Conservation (phyloP, 306 rosid genomes). For the Corylus avellana region DNA sequence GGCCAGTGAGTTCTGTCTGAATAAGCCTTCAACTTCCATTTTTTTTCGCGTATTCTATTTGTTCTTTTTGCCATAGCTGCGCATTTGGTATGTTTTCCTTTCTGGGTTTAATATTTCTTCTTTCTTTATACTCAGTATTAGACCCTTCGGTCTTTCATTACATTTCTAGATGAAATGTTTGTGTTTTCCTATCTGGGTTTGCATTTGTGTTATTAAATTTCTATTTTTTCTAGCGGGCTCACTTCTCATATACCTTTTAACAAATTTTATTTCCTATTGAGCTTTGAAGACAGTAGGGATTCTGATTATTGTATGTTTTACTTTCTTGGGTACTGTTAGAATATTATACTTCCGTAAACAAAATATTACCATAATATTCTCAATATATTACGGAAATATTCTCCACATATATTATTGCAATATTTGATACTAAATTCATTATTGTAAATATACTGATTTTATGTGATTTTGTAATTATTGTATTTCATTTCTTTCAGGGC, state of each 20-base stretch:
- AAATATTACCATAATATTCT: too few species aligned
- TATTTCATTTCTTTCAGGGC: too few species aligned
- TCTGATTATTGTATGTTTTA: neutral
- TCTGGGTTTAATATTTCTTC: conserved; percentile 26
- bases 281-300: conserved; percentile 4
- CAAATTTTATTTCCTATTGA: conserved; percentile 3
- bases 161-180: conserved; percentile 13
- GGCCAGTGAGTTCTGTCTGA: conserved; percentile 62
- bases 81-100: conserved; percentile 11
- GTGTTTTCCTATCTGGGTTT: conserved; percentile 13
- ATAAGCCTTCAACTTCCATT: neutral
- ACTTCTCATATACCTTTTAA: conserved; percentile 13
- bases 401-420: too few species aligned
- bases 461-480: too few species aligned
- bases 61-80: conserved; percentile 21
- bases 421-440: too few species aligned
- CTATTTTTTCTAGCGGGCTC: neutral
- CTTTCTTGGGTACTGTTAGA: conserved; percentile 17
- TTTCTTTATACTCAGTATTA: conserved; percentile 22
- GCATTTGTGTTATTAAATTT: conserved; percentile 20
- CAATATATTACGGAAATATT: too few species aligned
- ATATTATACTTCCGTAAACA: too few species aligned
- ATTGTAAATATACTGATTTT: too few species aligned
- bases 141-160: conserved; percentile 33
- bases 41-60: conserved; percentile 17